Base-by-base conservation (phyloP, 2,329 filamentous ascomycete species). In the Curvularia verruculosa region DNA sequence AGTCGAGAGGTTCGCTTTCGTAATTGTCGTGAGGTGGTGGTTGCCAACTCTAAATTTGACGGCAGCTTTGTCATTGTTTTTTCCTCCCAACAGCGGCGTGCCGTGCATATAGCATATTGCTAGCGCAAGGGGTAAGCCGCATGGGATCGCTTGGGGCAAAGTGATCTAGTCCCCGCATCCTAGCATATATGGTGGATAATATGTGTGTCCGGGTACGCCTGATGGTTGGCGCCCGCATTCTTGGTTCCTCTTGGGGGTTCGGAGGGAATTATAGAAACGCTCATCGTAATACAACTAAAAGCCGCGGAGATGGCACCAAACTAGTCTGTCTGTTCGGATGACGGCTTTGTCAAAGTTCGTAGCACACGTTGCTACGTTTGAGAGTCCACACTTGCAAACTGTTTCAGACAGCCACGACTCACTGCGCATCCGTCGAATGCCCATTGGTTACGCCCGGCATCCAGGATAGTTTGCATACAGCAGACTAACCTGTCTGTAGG, bases 81-180 rank as follows among this genome's bases (percentile, higher is more conserved):
- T 48, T 56, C 36, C 28, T 18, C 26, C 37, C 23, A 56, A 34
- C 49, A 48, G 43, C 36, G 34, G 46, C 31, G 21, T 37, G 28
- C 21, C 46, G 21, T 49, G 28, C 21, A 37, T 29, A 23, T 26
- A 15, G 34, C 21, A 44, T 53, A 15, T 37, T 18, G 15, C 29
- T 56, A 53, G 49, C 49, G 54, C 15, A 56, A 56, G 54, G 54
- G 54, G 54, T 48, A 43, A 44, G 49, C 37, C 15, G 31, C 54
- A 28, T 39, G 43, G 36, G 29, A 47, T 46, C 43, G 54, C 54
- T 48, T 23, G 23, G 18, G 28, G 31, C 23, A 21, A 34, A 44
- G 18, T 24, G 37, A 56, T 28, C 34, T 36, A 43, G 44, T 23
- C 43, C 49, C 46, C 37, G 28, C 29, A 29, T 21, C 34, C n/a